Evolutionary conservation across 805 yeast species (phyloP).

Genomic region (Candida sphagnicola): DNA sequence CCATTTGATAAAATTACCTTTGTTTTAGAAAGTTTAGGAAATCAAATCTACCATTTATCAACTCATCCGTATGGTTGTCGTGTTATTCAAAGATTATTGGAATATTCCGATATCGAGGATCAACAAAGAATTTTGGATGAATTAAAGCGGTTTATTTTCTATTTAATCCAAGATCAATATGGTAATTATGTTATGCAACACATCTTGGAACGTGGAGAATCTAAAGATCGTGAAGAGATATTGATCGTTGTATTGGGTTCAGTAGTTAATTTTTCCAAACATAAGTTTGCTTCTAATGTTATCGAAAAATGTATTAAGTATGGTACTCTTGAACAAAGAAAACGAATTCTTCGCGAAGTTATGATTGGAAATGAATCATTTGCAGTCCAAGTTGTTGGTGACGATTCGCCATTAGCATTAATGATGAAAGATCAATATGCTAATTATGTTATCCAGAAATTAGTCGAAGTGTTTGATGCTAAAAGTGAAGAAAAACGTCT

Average conservation of each 20-base stretch:
- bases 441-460: slow-evolving; percentile 92
- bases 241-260: slow-evolving; percentile 65
- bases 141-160: slow-evolving; percentile 65
- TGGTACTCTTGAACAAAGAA: slow-evolving; percentile 63
- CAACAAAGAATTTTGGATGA: slow-evolving; percentile 67
- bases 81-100: slow-evolving; percentile 88
- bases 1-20: slow-evolving; percentile 70
- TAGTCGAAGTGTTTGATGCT: slow-evolving; percentile 72
- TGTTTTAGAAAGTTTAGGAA: slow-evolving; percentile 65
- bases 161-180: slow-evolving; percentile 89
- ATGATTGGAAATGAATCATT: slow-evolving; percentile 48
- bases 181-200: slow-evolving; percentile 98
- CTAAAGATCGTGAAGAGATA: slow-evolving; percentile 56
- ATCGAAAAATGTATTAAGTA: slow-evolving; percentile 87
- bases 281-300: slow-evolving; percentile 96
- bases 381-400: slow-evolving; percentile 47
- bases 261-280: slow-evolving; percentile 83
- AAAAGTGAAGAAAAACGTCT: slow-evolving; percentile 60
- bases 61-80: slow-evolving; percentile 98
- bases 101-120: slow-evolving; percentile 64
- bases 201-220: slow-evolving; percentile 78
- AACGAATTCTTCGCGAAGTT: slow-evolving; percentile 61
- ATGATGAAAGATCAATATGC: slow-evolving; percentile 99
- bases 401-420: slow-evolving; percentile 67
- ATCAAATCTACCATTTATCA: slow-evolving; percentile 77